These are phyloP conservation scores for Daldinia vernicosa DNA, from an alignment of 495 filamentous ascomycete species.

Conservation along the genomic window DNA sequence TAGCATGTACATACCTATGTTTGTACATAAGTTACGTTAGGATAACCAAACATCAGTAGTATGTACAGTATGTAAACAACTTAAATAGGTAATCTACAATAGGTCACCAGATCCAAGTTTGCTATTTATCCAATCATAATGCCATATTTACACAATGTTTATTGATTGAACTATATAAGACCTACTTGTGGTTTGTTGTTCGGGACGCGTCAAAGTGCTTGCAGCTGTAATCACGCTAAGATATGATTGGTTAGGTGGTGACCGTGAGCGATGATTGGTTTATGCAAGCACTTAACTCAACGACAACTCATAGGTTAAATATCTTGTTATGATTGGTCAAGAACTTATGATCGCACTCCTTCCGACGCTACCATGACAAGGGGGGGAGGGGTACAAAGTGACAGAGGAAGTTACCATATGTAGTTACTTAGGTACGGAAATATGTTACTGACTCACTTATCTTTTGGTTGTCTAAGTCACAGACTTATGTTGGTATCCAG, in stretches of 20 bases:
- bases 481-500: neutral
- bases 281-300: conserved; percentile 40
- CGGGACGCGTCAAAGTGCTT: conserved; percentile 37
- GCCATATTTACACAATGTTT: conserved; percentile 8
- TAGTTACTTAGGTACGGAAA: neutral
- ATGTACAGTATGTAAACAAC: neutral
- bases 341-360: conserved; percentile 26
- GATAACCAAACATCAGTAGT: no score
- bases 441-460: conserved; percentile 6
- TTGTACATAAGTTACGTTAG: no score
- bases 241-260: conserved; percentile 26
- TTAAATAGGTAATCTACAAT: neutral
- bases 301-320: conserved; percentile 34
- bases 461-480: neutral
- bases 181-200: conserved; percentile 22
- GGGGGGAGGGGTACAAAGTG: conserved; percentile 7
- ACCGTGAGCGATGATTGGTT: conserved; percentile 25
- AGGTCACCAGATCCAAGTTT: conserved; percentile 29
- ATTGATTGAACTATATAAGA: conserved; percentile 10
- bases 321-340: conserved; percentile 26
- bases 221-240: conserved; percentile 17
- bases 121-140: conserved; percentile 22
- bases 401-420: neutral
- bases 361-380: conserved; percentile 22
- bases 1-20: no score